phyloP scores from a whole-genome alignment of 768 basidiomycete species.

The Lactarius hengduanensis region DNA sequence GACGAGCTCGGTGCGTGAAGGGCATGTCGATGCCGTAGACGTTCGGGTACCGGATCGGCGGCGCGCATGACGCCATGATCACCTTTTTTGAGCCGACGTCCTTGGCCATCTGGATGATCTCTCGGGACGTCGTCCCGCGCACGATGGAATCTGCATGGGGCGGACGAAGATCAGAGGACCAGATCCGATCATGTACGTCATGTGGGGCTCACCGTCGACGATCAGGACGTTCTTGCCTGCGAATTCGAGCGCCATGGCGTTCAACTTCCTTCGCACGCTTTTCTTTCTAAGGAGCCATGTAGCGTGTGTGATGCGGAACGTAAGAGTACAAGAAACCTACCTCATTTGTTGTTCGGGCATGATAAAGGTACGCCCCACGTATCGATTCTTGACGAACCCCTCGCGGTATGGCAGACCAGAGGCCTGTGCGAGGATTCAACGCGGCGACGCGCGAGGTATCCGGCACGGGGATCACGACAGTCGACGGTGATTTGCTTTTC shows the following conservation, averaged over 20 bases:
- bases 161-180: slow-evolving; percentile 6
- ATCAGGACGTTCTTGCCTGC: slow-evolving; percentile 87
- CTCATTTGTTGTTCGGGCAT: slow-evolving; percentile 99
- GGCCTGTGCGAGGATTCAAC: slow-evolving; percentile 89
- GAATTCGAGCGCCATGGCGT: slow-evolving; percentile 98
- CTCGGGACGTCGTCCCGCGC: slow-evolving; percentile 96
- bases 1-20: slow-evolving; percentile 88
- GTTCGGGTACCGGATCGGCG: slow-evolving; percentile 94
- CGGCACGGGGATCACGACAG: slow-evolving; percentile 97
- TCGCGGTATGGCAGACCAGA: slow-evolving; percentile 90
- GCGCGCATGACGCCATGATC: slow-evolving; percentile 94
- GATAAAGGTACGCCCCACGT: slow-evolving; percentile 97
- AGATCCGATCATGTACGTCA: background rate
- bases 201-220: slow-evolving; percentile 71
- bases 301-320: background rate
- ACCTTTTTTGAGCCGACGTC: slow-evolving; percentile 97
- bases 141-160: slow-evolving; percentile 84
- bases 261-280: slow-evolving; percentile 93
- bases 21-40: slow-evolving; percentile 99
- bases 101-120: slow-evolving; percentile 99
- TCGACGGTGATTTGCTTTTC: slow-evolving; percentile 74
- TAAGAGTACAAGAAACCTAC: slow-evolving; percentile 36
- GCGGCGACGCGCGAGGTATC: slow-evolving; percentile 97
- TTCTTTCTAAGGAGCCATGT: slow-evolving; percentile 57
- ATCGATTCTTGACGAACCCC: slow-evolving; percentile 98